phyloP scores from a whole-genome alignment of 352 stramenopile genomes.

The Phytophthora podocarpi region DNA sequence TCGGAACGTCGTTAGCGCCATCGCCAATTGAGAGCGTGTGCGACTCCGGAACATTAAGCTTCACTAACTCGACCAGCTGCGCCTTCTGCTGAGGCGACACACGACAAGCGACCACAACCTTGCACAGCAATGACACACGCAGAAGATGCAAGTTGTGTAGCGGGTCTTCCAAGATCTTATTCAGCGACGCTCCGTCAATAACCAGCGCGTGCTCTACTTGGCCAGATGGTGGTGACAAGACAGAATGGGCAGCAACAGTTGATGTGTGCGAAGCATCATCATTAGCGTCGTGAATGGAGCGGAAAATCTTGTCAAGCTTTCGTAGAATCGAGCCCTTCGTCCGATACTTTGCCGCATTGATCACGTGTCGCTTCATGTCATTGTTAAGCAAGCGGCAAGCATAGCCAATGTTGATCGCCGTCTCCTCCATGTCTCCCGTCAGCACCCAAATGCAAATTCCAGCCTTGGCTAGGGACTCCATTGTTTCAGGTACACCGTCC shows the following conservation, averaged over 20 bases:
- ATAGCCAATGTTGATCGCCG: slow-evolving; percentile 90
- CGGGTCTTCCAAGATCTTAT: slow-evolving; percentile 69
- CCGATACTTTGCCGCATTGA: slow-evolving; percentile 70
- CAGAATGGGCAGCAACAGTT: slow-evolving; percentile 31
- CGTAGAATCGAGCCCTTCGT: slow-evolving; percentile 73
- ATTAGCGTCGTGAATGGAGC: slow-evolving; percentile 54
- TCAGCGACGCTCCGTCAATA: slow-evolving; percentile 95
- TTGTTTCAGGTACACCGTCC: slow-evolving; percentile 81
- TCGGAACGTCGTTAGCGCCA: slow-evolving; percentile 91
- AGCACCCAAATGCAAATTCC: slow-evolving; percentile 90
- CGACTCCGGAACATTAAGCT: slow-evolving; percentile 79
- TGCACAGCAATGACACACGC: slow-evolving; percentile 87
- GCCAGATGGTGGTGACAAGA: slow-evolving; percentile 33
- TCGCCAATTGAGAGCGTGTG: slow-evolving; percentile 92
- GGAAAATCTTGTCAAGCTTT: slow-evolving; percentile 82
- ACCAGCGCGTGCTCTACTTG: slow-evolving; percentile 87
- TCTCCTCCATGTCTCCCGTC: slow-evolving; percentile 91
- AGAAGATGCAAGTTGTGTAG: slow-evolving; percentile 85
- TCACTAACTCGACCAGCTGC: slow-evolving; percentile 96
- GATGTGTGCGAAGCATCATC: slow-evolving; percentile 23
- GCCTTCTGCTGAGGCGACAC: slow-evolving; percentile 99
- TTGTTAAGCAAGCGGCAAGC: slow-evolving; percentile 90
- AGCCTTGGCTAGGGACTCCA: slow-evolving; percentile 73
- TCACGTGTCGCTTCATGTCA: slow-evolving; percentile 93
- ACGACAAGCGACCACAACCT: slow-evolving; percentile 97